phyloP scores from a whole-genome alignment of 73 alveolate genomes.

The Tetrahymena elliotti region DNA sequence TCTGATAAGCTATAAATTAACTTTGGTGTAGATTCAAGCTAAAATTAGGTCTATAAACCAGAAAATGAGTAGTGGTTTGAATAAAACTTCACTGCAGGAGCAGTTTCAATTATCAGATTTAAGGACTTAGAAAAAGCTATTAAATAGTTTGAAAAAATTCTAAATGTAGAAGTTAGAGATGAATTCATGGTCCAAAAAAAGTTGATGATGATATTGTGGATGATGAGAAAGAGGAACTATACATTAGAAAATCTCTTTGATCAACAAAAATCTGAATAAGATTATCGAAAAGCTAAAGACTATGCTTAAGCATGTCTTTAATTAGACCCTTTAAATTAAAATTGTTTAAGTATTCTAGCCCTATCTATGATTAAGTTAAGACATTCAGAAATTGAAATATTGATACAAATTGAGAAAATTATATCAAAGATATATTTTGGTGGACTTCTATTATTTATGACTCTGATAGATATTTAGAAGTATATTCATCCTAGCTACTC shows the following conservation, averaged over 20 bases:
- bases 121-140: not conserved
- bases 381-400: not conserved
- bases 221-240: not conserved
- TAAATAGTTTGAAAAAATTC: not conserved
- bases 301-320: not conserved
- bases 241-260: not conserved
- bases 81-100: not conserved
- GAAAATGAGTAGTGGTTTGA: slow-evolving; percentile 1
- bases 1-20: not conserved
- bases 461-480: not conserved
- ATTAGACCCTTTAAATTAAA: not conserved
- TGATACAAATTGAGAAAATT: not conserved
- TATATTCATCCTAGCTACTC: not conserved
- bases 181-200: not conserved
- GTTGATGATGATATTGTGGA: not conserved
- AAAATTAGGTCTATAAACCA: not conserved
- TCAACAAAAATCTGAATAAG: not conserved
- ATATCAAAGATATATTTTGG: not conserved
- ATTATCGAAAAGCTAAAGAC: not conserved
- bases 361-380: not conserved
- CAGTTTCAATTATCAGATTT: not conserved
- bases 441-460: not conserved
- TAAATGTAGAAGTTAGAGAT: not conserved
- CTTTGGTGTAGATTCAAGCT: not conserved
- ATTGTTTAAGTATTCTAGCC: not conserved